Percentiles rank a stretch among this genome's conserved stretches.
Conservation (phyloP, 108 stramenopile species). For the Nitzschia sp. region DNA sequence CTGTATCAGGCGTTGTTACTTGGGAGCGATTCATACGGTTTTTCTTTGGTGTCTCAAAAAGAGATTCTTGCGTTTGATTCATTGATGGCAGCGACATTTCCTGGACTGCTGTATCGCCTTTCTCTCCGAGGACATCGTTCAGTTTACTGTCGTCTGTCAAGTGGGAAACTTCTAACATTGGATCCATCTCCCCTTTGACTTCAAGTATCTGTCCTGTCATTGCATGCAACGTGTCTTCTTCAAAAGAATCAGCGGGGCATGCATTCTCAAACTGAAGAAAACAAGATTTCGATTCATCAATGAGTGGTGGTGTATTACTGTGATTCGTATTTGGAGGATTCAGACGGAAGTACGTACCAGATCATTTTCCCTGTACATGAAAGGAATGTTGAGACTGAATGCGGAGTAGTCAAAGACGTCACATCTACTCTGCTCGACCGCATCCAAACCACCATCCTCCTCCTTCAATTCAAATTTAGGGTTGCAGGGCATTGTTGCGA, state of each 20-base stretch:
- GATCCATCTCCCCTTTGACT: background rate
- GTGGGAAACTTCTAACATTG: conserved; percentile 1
- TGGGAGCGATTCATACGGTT: background rate
- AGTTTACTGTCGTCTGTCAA: conserved; percentile 8
- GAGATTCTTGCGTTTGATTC: background rate
- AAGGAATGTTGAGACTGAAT: no score
- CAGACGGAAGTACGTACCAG: no score
- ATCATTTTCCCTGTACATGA: no score
- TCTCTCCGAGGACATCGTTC: background rate
- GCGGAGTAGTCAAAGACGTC: no score
- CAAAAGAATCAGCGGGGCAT: background rate
- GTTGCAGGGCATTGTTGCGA: no score
- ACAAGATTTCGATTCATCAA: background rate
- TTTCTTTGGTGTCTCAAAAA: background rate
- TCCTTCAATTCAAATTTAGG: no score
- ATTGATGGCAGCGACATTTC: background rate
- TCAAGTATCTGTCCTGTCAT: conserved; percentile 1
- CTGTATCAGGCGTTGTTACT: background rate
- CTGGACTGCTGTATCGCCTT: background rate
- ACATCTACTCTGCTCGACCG: no score
- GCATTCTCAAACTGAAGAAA: background rate
- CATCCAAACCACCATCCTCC: no score
- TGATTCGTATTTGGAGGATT: no score
- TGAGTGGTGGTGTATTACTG: no score
- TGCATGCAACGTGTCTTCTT: background rate